A percentile compares a stretch with the other conserved stretches of the same genome.
phyloP scores from a whole-genome alignment of 2,329 filamentous ascomycete genomes.

The Paecilomyces formosus region DNA sequence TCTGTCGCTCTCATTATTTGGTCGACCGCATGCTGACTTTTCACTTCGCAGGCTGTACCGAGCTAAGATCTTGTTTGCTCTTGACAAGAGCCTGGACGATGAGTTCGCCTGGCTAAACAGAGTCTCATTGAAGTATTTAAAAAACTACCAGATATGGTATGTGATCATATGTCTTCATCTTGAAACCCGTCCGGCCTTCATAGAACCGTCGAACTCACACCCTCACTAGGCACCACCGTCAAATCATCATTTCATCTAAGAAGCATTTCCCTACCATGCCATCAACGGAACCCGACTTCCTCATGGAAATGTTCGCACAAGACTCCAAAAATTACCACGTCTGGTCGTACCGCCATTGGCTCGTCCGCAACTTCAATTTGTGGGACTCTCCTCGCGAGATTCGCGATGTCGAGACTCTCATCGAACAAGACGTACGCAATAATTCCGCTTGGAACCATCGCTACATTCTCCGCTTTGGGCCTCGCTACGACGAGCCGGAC shows the following conservation, averaged over 20 bases:
- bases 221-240: conserved; percentile 51
- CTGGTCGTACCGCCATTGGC: conserved; percentile 85
- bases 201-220: not conserved
- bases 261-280: conserved; percentile 48
- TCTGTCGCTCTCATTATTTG: not conserved
- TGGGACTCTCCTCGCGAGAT: conserved; percentile 57
- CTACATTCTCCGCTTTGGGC: conserved; percentile 82
- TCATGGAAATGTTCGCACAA: conserved; percentile 69
- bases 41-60: conserved; percentile 62
- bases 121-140: conserved; percentile 74
- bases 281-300: conserved; percentile 64
- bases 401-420: conserved; percentile 60
- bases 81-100: conserved; percentile 57
- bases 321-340: conserved; percentile 99
- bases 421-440: conserved; percentile 79
- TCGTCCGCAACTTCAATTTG: conserved; percentile 57
- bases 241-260: conserved; percentile 46
- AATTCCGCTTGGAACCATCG: conserved; percentile 98
- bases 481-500: conserved; percentile 38
- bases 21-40: conserved; percentile 7
- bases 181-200: conserved; percentile 49
- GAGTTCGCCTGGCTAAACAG: conserved; percentile 84
- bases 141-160: conserved; percentile 97
- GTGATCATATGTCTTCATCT: not conserved
- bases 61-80: conserved; percentile 64